Conservation (phyloP, 495 filamentous ascomycete genomes). For the Aspergillus indologenus region DNA sequence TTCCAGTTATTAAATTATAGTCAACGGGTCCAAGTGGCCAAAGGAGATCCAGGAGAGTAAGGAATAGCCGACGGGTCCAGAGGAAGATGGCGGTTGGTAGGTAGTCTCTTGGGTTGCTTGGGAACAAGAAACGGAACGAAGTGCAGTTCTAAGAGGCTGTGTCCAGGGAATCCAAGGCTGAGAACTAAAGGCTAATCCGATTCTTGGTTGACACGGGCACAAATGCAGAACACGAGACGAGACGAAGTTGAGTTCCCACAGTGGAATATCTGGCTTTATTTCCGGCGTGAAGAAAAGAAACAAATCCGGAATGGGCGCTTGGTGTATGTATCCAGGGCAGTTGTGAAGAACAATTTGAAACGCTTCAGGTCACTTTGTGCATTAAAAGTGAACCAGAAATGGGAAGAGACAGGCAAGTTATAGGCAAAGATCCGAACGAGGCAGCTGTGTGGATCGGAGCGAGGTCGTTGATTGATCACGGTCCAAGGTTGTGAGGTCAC, state of each 20-base stretch:
- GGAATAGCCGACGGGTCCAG: slow-evolving; percentile 25
- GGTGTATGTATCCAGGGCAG: slow-evolving; percentile 17
- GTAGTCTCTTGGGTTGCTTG: slow-evolving; percentile 14
- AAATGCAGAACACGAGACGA: slow-evolving; percentile 17
- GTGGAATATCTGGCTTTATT: slow-evolving; percentile 14
- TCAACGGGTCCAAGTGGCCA: slow-evolving; percentile 37
- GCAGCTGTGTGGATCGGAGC: slow-evolving; percentile 1
- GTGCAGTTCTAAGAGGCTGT: slow-evolving; percentile 21
- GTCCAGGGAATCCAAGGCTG: slow-evolving; percentile 28
- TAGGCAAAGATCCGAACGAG: slow-evolving; percentile 8
- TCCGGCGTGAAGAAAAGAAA: slow-evolving; percentile 21
- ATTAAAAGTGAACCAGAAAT: slow-evolving; percentile 12
- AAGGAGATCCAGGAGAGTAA: slow-evolving; percentile 17
- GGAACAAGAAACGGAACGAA: slow-evolving; percentile 21
- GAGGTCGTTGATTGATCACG: slow-evolving; percentile 1
- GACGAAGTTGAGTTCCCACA: slow-evolving; percentile 13
- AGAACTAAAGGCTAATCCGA: slow-evolving; percentile 22
- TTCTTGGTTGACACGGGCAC: slow-evolving; percentile 19
- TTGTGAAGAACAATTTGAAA: slow-evolving; percentile 12
- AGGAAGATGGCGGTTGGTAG: slow-evolving; percentile 13
- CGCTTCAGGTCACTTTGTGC: slow-evolving; percentile 15
- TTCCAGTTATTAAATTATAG: slow-evolving; percentile 29
- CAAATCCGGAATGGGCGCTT: slow-evolving; percentile 16
- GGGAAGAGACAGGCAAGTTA: slow-evolving; percentile 9
- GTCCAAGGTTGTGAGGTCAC: background rate